Percentiles rank a stretch among this genome's conserved stretches.
These are phyloP conservation scores for Zygosaccharomyces bailii DNA, from an alignment of 805 yeast genomes.

Conservation along the genomic window DNA sequence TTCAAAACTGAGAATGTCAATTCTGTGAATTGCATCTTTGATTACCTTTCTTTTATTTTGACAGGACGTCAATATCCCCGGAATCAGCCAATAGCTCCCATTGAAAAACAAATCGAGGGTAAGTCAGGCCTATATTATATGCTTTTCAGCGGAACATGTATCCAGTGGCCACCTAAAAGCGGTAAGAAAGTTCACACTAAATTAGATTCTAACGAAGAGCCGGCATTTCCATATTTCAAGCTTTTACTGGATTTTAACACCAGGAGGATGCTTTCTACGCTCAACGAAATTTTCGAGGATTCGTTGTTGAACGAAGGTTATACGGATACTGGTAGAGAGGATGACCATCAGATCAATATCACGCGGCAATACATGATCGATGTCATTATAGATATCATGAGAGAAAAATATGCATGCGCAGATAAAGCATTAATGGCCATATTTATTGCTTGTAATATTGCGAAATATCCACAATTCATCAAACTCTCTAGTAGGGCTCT, in stretches of 20 bases:
- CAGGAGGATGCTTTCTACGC: conserved; percentile 56
- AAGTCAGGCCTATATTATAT: conserved; percentile 53
- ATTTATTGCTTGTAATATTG: conserved; percentile 74
- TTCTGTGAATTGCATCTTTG: conserved; percentile 41
- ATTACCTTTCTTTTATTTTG: conserved; percentile 63
- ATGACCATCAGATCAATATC: conserved; percentile 29
- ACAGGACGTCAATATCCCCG: conserved; percentile 84
- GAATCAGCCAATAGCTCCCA: conserved; percentile 44
- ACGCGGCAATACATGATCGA: conserved; percentile 78
- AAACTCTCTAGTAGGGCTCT: conserved; percentile 61
- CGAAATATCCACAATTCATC: conserved; percentile 82
- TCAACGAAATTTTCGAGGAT: conserved; percentile 85
- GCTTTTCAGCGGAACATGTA: conserved; percentile 54
- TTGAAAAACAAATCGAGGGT: conserved; percentile 37
- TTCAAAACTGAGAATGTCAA: conserved; percentile 16
- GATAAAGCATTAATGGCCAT: conserved; percentile 46
- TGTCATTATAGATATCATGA: conserved; percentile 58
- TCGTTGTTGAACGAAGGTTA: conserved; percentile 53
- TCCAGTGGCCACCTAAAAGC: conserved; percentile 45
- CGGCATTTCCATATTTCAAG: conserved; percentile 68
- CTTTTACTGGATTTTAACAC: conserved; percentile 54
- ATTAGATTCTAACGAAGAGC: conserved; percentile 37
- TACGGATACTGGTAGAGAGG: conserved; percentile 1
- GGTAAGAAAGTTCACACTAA: conserved; percentile 37
- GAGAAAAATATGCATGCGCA: conserved; percentile 33